A percentile compares a stretch with the other conserved stretches of the same genome.
Evolutionary conservation across 495 filamentous ascomycete species (phyloP).

Genomic region (Neurospora sp.): DNA sequence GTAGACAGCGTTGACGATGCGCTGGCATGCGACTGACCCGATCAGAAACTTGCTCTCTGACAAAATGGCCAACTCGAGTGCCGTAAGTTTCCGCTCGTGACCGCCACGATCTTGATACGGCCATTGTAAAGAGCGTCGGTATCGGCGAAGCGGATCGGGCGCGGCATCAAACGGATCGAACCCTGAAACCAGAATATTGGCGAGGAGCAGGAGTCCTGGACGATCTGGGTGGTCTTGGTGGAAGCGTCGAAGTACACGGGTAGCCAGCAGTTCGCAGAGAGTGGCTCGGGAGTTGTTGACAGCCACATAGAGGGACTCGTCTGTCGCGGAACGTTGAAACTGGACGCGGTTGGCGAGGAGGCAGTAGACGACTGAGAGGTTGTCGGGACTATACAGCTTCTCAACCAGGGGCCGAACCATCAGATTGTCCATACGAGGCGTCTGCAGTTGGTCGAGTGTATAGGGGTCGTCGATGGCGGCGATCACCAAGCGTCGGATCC

Average conservation of each 20-base stretch:
- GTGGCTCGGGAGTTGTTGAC: conserved; percentile 49
- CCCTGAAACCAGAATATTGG: conserved; percentile 51
- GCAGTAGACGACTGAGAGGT: conserved; percentile 52
- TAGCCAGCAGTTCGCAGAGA: conserved; percentile 52
- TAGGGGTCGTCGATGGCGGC: conserved; percentile 47
- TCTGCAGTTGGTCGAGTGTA: conserved; percentile 47
- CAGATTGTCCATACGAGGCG: conserved; percentile 46
- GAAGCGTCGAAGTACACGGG: conserved; percentile 47
- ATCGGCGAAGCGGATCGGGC: conserved; percentile 34
- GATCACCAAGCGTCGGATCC: conserved; percentile 20
- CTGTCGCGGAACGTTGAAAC: conserved; percentile 48
- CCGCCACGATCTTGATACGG: conserved; percentile 34
- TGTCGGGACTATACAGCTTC: conserved; percentile 46
- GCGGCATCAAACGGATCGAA: conserved; percentile 55
- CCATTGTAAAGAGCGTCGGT: conserved; percentile 33
- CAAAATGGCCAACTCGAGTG: conserved; percentile 53
- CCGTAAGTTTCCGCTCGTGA: conserved; percentile 48
- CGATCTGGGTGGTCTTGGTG: conserved; percentile 49
- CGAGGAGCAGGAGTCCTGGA: conserved; percentile 45
- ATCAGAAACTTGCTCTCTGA: conserved; percentile 53
- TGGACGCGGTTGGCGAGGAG: conserved; percentile 55
- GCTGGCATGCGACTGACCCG: conserved; percentile 46
- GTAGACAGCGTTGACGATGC: conserved; percentile 51
- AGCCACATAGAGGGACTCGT: conserved; percentile 47
- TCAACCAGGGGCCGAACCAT: conserved; percentile 52